These are phyloP conservation scores for Melampsora larici-populina DNA, from an alignment of 1,284 basidiomycete genomes.

Conservation along the genomic window DNA sequence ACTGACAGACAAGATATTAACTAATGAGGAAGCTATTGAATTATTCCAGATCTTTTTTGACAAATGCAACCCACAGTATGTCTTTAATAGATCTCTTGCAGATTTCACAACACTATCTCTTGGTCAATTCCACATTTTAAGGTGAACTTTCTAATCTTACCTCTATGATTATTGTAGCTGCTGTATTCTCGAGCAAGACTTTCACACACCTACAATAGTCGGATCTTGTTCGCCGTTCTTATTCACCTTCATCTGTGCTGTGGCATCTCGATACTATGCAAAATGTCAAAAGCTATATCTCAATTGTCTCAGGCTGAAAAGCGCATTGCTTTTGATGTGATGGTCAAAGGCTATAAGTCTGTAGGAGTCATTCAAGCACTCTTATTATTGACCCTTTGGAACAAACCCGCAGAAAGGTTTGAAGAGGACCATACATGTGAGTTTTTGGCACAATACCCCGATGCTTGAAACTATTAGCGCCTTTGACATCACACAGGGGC, in stretches of 20 bases:
- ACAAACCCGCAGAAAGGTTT: conserved; percentile 60
- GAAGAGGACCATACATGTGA: conserved; percentile 97
- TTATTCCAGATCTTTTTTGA: conserved; percentile 81
- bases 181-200: conserved; percentile 71
- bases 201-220: conserved; percentile 86
- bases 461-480: background rate
- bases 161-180: conserved; percentile 49
- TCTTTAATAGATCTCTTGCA: background rate
- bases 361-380: conserved; percentile 65
- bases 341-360: conserved; percentile 77
- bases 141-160: conserved; percentile 49
- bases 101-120: background rate
- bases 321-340: conserved; percentile 83
- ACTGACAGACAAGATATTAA: conserved; percentile 54
- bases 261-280: conserved; percentile 84
- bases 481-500: background rate
- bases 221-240: conserved; percentile 88
- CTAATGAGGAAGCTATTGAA: conserved; percentile 58
- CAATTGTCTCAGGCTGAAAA: conserved; percentile 77
- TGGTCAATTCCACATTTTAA: conserved; percentile 30
- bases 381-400: conserved; percentile 54
- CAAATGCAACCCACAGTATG: conserved; percentile 8
- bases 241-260: conserved; percentile 91
- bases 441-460: conserved; percentile 52
- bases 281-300: conserved; percentile 77